Evolutionary conservation across 2,329 filamentous ascomycete genomes (phyloP), one percentile per base, ranked within the genome.

Genomic region (Botrytis paeoniae): DNA sequence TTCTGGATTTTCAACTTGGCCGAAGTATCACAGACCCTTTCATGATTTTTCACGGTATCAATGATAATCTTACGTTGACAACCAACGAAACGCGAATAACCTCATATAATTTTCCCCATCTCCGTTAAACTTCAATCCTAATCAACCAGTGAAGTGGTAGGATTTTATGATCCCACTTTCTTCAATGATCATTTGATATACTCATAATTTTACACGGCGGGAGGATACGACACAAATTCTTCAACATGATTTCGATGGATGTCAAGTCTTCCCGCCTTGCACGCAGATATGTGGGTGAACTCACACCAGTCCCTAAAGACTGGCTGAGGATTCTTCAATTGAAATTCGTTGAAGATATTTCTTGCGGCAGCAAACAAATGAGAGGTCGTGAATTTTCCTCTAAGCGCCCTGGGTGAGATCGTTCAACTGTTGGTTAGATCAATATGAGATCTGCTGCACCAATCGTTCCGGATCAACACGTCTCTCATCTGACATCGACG

Each of bases 41-140:
- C 35, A 37, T n/a, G 37, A 61, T n/a, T 39, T 7, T 39, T 61
- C 48, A n/a, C 48, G 25, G 48, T n/a, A 0, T 51, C 45, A 48
- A n/a, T 51, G 25, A 51, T n/a, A 51, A 51, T n/a, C 25, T 57
- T 32, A 29, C 22, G 22, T 65, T 18, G 43, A 18, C 43, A 65
- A 65, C 29, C 48, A 57, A 57, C 65, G 35, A 43, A 57, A 57
- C 37, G 35, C n/a, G 48, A 68, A 68, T 68, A 68, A 32, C 65
- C 48, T 68, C 65, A 57, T 57, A 29, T 41, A 32, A 41, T 68
- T 16, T 41, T 35, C 20, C 57, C 12, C 18, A n/a, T 69, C 48
- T 32, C 48, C n/a, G 16, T 9, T 18, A 43, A 14, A 41, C n/a
- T 41, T 16, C 35, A 29, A 22, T 54, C 18, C 2, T 41, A 12